Base-by-base conservation (phyloP, 78 protist species). In the Mastigamoeba balamuthi region DNA sequence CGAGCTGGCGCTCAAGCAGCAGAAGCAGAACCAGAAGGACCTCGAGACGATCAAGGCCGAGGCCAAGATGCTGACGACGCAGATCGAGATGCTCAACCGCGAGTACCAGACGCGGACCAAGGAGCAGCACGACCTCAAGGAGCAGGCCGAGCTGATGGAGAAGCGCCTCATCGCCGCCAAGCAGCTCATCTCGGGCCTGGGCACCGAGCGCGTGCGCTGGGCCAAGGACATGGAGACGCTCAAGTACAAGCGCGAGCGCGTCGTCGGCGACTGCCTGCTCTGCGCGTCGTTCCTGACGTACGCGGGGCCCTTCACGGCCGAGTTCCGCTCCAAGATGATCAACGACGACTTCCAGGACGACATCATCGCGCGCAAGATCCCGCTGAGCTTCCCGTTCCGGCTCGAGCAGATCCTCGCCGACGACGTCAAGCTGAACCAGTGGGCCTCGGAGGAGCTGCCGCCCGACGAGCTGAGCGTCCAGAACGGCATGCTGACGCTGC, bases 371-470 rank as follows among this genome's bases (percentile, higher is more conserved):
- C n/a, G 42, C 58, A n/a, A 30, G 52, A 40, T 90, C 40, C 91
- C 93, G 0, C 38, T 87, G 40, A 69, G 83, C 9, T 37, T 35
- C 23, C 82, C 74, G 23, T 89, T 83, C 68, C 0, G 6, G 3
- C 29, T 92, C 2, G 70, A 80, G 41, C 0, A 0, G 43, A 76
- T 90, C 23, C 81, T 92, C 17, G 78, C 94, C 1, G 27, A 39
- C 48, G 95, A 88, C 4, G 96, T 92, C 41, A 90, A 88, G 77
- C 53, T 85, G 10, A 23, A 87, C 3, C 43, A 65, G 52, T 94
- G 97, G 97, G 53, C 68, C 39, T 72, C 75, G 37, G 86, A 94
- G 52, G 91, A 88, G 17, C 92, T 94, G 10, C 95, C 97, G 35
- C 9, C 91, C 27, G 97, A 94, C 75, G 81, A 87, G 1, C 85